phyloP scores from a whole-genome alignment of 169 alveolate species.

The Neospora caninum region DNA sequence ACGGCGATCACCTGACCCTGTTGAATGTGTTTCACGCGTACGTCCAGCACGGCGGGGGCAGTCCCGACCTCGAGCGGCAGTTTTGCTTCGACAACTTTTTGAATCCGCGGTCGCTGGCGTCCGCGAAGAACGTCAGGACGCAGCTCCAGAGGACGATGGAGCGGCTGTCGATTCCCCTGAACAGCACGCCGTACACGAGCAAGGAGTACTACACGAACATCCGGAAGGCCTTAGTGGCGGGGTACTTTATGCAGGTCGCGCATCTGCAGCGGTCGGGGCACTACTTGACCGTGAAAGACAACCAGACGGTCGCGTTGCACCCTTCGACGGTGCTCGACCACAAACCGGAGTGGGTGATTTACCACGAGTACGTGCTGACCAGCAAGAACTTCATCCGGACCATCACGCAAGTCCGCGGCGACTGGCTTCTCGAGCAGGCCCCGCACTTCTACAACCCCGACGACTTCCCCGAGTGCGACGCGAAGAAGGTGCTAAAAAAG shows the following conservation, averaged over 20 bases:
- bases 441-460: slow-evolving; percentile 89
- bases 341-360: slow-evolving; percentile 89
- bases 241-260: slow-evolving; percentile 73
- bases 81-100: slow-evolving; percentile 91
- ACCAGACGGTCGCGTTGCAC: slow-evolving; percentile 96
- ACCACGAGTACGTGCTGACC: slow-evolving; percentile 97
- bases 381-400: slow-evolving; percentile 96
- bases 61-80: slow-evolving; percentile 79
- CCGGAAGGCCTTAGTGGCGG: slow-evolving; percentile 67
- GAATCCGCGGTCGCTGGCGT: slow-evolving; percentile 80
- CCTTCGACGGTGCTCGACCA: slow-evolving; percentile 95
- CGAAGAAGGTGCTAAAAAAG: slow-evolving; percentile 40
- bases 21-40: slow-evolving; percentile 87
- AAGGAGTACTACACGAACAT: slow-evolving; percentile 72
- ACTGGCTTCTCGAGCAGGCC: slow-evolving; percentile 91
- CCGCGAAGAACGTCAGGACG: slow-evolving; percentile 91
- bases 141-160: slow-evolving; percentile 85
- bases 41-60: slow-evolving; percentile 76
- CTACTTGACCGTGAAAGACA: slow-evolving; percentile 95
- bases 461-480: slow-evolving; percentile 78
- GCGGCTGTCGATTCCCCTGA: slow-evolving; percentile 63
- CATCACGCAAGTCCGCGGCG: slow-evolving; percentile 91
- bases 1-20: slow-evolving; percentile 98
- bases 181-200: slow-evolving; percentile 66
- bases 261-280: slow-evolving; percentile 83